Evolutionary conservation across 106 monocot species (phyloP).

Genomic region (Xerophyta viscosa): DNA sequence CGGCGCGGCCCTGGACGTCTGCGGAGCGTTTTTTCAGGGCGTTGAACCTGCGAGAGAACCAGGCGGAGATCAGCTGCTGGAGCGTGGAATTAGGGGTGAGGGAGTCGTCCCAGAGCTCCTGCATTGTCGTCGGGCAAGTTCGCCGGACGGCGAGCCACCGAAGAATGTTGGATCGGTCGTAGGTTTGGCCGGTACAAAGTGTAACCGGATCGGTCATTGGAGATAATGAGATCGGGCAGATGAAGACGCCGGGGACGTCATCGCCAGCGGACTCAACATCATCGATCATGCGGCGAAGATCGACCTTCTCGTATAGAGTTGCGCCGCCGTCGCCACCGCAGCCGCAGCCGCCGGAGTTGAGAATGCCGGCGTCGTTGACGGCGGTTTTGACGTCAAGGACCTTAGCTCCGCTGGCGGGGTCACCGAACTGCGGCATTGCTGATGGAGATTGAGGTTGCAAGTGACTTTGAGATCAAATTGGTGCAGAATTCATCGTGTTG

Average conservation of each 20-base stretch:
- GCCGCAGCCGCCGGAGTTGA: conserved; percentile 28
- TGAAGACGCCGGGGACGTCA: conserved; percentile 75
- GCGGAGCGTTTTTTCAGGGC: conserved; percentile 50
- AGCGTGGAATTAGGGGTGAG: conserved; percentile 75
- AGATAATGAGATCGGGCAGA: conserved; percentile 91
- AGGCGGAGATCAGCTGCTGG: conserved; percentile 57
- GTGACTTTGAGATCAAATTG: no score
- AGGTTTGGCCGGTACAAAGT: conserved; percentile 89
- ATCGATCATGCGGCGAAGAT: conserved; percentile 50
- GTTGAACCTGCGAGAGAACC: conserved; percentile 58
- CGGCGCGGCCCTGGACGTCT: conserved; percentile 55
- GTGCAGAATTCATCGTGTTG: no score
- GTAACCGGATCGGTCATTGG: conserved; percentile 92
- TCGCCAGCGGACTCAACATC: conserved; percentile 39
- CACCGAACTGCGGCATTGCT: conserved; percentile 42
- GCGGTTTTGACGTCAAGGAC: conserved; percentile 65
- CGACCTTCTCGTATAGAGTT: no score
- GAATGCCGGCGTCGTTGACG: conserved; percentile 63
- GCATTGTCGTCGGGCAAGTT: conserved; percentile 93
- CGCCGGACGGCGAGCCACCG: conserved; percentile 70
- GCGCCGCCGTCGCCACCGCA: no score
- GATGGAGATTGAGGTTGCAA: no score
- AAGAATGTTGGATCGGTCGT: conserved; percentile 71
- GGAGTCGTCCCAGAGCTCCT: conserved; percentile 78
- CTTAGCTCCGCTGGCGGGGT: conserved; percentile 33